These are phyloP conservation scores for Phytophthora cryptogea DNA, from an alignment of 352 stramenopile genomes.

Conservation along the genomic window DNA sequence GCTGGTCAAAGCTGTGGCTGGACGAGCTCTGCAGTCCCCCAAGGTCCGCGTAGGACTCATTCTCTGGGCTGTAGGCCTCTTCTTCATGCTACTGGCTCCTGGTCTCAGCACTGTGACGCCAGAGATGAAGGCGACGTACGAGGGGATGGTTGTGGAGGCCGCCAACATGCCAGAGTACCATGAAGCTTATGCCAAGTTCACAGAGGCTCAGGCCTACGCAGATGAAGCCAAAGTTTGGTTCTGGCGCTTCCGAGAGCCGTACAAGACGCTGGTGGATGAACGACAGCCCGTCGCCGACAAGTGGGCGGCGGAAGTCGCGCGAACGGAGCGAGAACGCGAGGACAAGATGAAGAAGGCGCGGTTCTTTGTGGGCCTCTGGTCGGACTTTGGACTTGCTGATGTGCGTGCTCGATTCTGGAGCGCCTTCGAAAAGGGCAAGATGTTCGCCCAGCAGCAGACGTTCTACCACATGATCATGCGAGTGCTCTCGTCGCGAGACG, in stretches of 20 bases:
- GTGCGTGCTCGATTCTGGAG: conserved; percentile 79
- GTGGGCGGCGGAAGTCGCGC: conserved; percentile 61
- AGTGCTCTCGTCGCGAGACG: conserved; percentile 68
- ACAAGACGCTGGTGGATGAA: conserved; percentile 56
- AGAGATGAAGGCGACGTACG: conserved; percentile 80
- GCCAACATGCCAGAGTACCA: conserved; percentile 83
- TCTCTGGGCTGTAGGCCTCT: conserved; percentile 78
- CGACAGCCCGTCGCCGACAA: conserved; percentile 63
- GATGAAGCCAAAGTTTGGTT: conserved; percentile 88
- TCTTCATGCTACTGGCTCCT: conserved; percentile 82
- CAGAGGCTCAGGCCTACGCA: conserved; percentile 54
- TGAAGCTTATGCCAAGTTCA: conserved; percentile 61
- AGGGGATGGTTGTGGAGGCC: conserved; percentile 73
- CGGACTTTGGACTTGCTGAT: conserved; percentile 81
- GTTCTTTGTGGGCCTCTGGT: conserved; percentile 79
- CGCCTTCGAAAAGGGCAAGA: conserved; percentile 83
- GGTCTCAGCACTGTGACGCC: conserved; percentile 63
- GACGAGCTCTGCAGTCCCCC: conserved; percentile 55
- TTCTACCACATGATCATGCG: conserved; percentile 88
- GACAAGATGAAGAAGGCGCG: conserved; percentile 84
- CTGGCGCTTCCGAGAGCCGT: conserved; percentile 84
- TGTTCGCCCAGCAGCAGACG: conserved; percentile 87
- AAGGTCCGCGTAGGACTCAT: conserved; percentile 67
- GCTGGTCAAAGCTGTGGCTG: conserved; percentile 59
- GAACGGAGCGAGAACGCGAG: conserved; percentile 58